Base-by-base conservation (phyloP, 2,329 filamentous ascomycete species). In the Ceratocystis smalleyi region DNA sequence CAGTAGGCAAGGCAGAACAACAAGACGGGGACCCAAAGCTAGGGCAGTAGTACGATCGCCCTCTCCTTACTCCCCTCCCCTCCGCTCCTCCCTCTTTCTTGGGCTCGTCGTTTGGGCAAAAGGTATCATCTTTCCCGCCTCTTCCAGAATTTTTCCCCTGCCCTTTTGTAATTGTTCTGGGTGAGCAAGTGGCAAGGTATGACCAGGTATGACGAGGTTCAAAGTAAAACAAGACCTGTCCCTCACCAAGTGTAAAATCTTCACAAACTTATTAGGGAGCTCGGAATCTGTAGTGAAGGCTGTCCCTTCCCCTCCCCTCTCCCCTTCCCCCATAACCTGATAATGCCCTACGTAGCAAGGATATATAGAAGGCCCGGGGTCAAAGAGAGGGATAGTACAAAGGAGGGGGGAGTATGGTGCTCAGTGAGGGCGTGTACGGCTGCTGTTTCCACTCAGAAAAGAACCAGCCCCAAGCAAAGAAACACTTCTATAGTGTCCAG, bases 211-310 rank as follows among this genome's bases (percentile, higher is more conserved):
- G 54, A 57, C 32, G 24, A 57, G 6, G 24, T 10, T 10, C 24
- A 57, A 40, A 35, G 54, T 35, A 57, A 57, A 57, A 57, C 54
- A 30, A 35, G 7, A 27, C 27, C 54, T 57, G 27, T 55, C 54
- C 54, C 54, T 57, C 54, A 57, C 19, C 54, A 35, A 35, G 30
- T 57, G 54, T 57, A 57, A 57, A 27, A 57, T 57, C 54, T 57
- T 57, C 54, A 35, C 3, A n/a, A 15, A 30, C 27, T 57, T 35
- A 57, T 32, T 17, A 57, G 15, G 54, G 12, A 15, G 30, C 27
- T 35, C 54, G 54, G 54, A 32, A 57, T 57, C 54, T 24, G 35
- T 57, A 57, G 54, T 27, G 54, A 35, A 57, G 27, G 27, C 45
- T 47, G n/a, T n/a, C 45, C 22, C 12, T 24, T 24, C 19, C 19